Percentiles rank a stretch among this genome's conserved stretches.
phyloP scores from a whole-genome alignment of 192 early-diverging fungal genomes.

The Coemansia sp. region DNA sequence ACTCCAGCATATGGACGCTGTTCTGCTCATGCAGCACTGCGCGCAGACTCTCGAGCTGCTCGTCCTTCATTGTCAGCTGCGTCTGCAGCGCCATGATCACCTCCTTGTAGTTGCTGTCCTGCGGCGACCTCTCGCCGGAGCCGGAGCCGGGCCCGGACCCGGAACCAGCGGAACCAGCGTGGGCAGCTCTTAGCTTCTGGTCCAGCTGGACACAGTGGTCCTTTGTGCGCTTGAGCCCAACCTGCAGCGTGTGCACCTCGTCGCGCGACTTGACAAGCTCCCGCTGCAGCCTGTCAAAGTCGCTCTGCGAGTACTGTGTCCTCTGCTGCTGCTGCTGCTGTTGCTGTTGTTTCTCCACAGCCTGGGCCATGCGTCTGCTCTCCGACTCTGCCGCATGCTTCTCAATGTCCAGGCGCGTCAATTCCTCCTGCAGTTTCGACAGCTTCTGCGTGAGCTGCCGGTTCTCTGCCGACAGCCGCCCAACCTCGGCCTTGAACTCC shows the following conservation, averaged over 20 bases:
- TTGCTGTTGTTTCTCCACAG: slow-evolving; percentile 24
- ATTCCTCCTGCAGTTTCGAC: slow-evolving; percentile 27
- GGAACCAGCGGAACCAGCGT: slow-evolving; percentile 13
- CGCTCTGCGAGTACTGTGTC: slow-evolving; percentile 29
- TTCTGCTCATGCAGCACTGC: slow-evolving; percentile 63
- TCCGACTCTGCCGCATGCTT: slow-evolving; percentile 37
- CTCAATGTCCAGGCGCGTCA: slow-evolving; percentile 29
- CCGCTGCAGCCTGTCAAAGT: slow-evolving; percentile 43
- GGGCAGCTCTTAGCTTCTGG: slow-evolving; percentile 22
- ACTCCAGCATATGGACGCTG: slow-evolving; percentile 64
- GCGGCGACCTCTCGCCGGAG: slow-evolving; percentile 14
- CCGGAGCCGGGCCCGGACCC: too few species aligned
- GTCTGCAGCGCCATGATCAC: slow-evolving; percentile 60
- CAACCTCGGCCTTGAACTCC: slow-evolving; percentile 37
- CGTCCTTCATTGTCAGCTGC: slow-evolving; percentile 35
- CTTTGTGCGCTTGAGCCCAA: slow-evolving; percentile 48
- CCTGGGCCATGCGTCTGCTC: slow-evolving; percentile 23
- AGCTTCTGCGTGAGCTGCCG: slow-evolving; percentile 44
- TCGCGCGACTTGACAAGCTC: slow-evolving; percentile 52
- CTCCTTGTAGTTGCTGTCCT: slow-evolving; percentile 51
- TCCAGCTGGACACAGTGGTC: slow-evolving; percentile 47
- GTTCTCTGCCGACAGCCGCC: slow-evolving; percentile 53
- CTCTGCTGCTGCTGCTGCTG: too few species aligned
- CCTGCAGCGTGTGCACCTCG: slow-evolving; percentile 39
- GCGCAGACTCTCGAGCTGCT: slow-evolving; percentile 71